A percentile compares a stretch with the other conserved stretches of the same genome.
phyloP scores from a whole-genome alignment of 805 yeast genomes.

The Cyberlindnera amylophila region DNA sequence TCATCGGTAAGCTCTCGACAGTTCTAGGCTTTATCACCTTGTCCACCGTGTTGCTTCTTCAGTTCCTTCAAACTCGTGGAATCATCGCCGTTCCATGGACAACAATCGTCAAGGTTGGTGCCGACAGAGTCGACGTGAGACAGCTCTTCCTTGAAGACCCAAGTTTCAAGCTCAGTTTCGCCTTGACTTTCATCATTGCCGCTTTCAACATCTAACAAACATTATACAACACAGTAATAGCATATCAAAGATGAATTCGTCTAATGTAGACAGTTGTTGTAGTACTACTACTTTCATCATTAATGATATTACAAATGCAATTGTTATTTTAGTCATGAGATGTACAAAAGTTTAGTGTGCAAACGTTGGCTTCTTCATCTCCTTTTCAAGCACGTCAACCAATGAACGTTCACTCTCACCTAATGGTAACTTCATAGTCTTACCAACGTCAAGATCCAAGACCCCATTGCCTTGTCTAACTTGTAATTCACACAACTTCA shows the following conservation, averaged over 20 bases:
- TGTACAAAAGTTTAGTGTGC: not conserved
- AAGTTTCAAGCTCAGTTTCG: slow-evolving; percentile 56
- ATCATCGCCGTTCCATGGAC: slow-evolving; percentile 44
- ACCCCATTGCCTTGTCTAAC: slow-evolving; percentile 14
- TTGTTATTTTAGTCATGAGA: not conserved
- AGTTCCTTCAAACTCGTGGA: slow-evolving; percentile 53
- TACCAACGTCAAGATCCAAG: slow-evolving; percentile 28
- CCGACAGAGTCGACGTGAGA: slow-evolving; percentile 41
- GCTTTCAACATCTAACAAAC: slow-evolving; percentile 43
- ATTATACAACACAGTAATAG: not conserved
- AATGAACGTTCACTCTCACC: slow-evolving; percentile 32
- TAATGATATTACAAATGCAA: no score
- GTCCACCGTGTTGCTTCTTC: slow-evolving; percentile 36
- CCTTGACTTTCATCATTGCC: slow-evolving; percentile 53
- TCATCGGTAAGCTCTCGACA: slow-evolving; percentile 55
- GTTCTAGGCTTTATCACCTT: slow-evolving; percentile 48
- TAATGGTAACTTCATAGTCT: slow-evolving; percentile 36
- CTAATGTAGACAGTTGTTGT: no score
- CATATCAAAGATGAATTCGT: not conserved
- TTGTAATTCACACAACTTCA: slow-evolving; percentile 13
- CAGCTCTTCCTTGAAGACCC: slow-evolving; percentile 54
- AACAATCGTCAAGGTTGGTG: slow-evolving; percentile 34
- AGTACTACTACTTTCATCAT: no score
- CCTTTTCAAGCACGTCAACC: slow-evolving; percentile 11
- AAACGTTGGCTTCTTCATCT: slow-evolving; percentile 10